Base-by-base conservation (phyloP, 805 yeast species). In the Wickerhamiella parazyma region DNA sequence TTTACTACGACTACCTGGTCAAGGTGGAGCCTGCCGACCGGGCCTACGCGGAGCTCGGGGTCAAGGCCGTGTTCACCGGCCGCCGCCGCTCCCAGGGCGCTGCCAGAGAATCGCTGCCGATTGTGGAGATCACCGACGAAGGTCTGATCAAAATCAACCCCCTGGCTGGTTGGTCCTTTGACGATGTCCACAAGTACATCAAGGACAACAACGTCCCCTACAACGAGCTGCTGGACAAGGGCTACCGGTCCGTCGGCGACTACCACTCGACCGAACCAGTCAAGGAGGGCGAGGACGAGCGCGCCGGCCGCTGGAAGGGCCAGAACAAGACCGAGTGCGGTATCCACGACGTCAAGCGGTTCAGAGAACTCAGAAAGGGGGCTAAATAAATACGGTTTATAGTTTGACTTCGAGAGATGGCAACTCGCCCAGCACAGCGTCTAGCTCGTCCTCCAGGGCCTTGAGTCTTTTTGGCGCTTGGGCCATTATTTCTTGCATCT, bases 281-380 rank as follows among this genome's bases (percentile, higher is more conserved):
- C 9, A 71, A 66, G 6, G 95, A 81, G 36, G 95, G 93, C 8
- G 96, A 85, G 58, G 96, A 89, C 57, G 97, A 89, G 61, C 73
- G 97, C 51, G 76, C 91, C n/a, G 97, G 97, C 1, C 73, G 97
- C 56, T 89, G 97, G 97, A 80, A 81, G 67, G 96, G 95, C 2
- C 73, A 80, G 58, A 71, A 76, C 9, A 89, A 89, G 66, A 85
- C 95, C 0, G 97, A 89, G 60, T 89, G 97, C 64, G 97, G 97
- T 2, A 86, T 89, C 43, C 97, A 89, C 57, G 81, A 79, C 53
- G 74, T 87, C 1, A 71, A 78, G 20, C 73, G 81, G 49, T 89
- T 81, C 58, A 75, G 81, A 0, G 69, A 81, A 55, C 80, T 55
- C n/a, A 38, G 19, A 38, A 19, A n/a, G 21, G 14, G 3, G 21